Evolutionary conservation across 768 basidiomycete species (phyloP).

Genomic region (Phallus indusiatus): DNA sequence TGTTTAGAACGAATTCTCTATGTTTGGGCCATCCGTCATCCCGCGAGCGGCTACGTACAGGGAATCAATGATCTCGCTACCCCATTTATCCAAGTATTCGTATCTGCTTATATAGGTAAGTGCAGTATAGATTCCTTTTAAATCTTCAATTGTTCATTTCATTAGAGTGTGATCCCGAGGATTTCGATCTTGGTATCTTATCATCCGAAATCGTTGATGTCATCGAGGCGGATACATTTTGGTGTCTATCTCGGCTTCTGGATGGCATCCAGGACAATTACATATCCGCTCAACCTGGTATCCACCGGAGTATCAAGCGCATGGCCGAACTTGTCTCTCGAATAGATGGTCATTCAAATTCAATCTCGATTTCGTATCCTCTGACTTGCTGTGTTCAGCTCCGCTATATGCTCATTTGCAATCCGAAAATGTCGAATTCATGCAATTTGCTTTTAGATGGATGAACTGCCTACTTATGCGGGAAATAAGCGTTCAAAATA

Average conservation of each 20-base stretch:
- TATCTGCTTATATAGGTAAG: slow-evolving; percentile 88
- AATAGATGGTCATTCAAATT: slow-evolving; percentile 58
- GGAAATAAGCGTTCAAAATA: slow-evolving; percentile 93
- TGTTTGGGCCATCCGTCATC: slow-evolving; percentile 98
- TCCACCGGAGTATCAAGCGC: slow-evolving; percentile 83
- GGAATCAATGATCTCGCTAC: slow-evolving; percentile 98
- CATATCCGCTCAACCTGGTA: slow-evolving; percentile 92
- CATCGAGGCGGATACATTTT: slow-evolving; percentile 95
- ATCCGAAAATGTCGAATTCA: slow-evolving; percentile 91
- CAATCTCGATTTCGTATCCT: not conserved
- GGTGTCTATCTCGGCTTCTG: slow-evolving; percentile 91
- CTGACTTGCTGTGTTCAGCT: slow-evolving; percentile 32
- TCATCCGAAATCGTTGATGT: slow-evolving; percentile 66
- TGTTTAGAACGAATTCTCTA: slow-evolving; percentile 92
- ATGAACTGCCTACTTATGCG: slow-evolving; percentile 99
- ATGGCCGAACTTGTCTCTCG: slow-evolving; percentile 91
- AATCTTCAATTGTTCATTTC: not conserved
- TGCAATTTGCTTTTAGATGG: slow-evolving; percentile 99
- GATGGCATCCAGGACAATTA: slow-evolving; percentile 99
- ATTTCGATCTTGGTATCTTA: slow-evolving; percentile 72
- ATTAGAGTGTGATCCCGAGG: slow-evolving; percentile 83
- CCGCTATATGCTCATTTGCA: slow-evolving; percentile 83
- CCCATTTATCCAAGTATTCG: slow-evolving; percentile 96
- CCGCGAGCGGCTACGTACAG: slow-evolving; percentile 97
- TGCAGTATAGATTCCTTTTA: slow-evolving; percentile 1